Base-by-base conservation (phyloP, 1,284 basidiomycete genomes). In the Naganishia cerealis region DNA sequence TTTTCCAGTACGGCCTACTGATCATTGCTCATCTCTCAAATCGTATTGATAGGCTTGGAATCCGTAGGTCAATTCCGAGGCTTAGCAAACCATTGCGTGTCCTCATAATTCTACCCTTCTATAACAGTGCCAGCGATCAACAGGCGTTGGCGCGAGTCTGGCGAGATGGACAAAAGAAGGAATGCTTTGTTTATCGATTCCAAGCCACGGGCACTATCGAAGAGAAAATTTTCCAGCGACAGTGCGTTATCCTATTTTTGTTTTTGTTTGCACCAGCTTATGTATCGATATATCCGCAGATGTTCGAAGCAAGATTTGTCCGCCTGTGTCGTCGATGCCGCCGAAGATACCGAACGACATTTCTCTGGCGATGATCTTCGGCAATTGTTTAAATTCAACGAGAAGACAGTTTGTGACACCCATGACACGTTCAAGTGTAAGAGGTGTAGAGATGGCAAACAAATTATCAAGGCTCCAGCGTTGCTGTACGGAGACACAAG, bases 111-210 rank as follows among this genome's bases (percentile, higher is more conserved):
- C 61, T 59, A 54, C 16, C 50, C 39, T 39, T 58, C 52, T 43
- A 50, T 7, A 12, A 7, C 53, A 76, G 93, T 94, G 94, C 95
- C 6, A 92, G 94, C 43, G 95, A 99, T 79, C 96, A 99, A 79
- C 96, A 99, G 80, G 95, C 95, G 10, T 85, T 99, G 6, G 95
- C 95, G 48, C 92, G 95, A 80, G 95, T 99, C 1, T 99, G 95
- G 95, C 90, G 96, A 83, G 95, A 99, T 76, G 95, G 95, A 0
- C 95, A 99, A 80, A 99, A 97, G 87, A 99, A 99, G 87, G 92
- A 95, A 81, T 97, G 94, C 78, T 99, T 98, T 74, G 95, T 98
- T 2, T 99, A 99, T 77, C 92, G 95, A 24, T 99, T 98, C 81
- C 94, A 97, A 74, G 90, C 93, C 1, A 96, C 95, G 0, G 95